phyloP scores from a whole-genome alignment of 2,329 filamentous ascomycete species.

The Aspergillus phoenicis region DNA sequence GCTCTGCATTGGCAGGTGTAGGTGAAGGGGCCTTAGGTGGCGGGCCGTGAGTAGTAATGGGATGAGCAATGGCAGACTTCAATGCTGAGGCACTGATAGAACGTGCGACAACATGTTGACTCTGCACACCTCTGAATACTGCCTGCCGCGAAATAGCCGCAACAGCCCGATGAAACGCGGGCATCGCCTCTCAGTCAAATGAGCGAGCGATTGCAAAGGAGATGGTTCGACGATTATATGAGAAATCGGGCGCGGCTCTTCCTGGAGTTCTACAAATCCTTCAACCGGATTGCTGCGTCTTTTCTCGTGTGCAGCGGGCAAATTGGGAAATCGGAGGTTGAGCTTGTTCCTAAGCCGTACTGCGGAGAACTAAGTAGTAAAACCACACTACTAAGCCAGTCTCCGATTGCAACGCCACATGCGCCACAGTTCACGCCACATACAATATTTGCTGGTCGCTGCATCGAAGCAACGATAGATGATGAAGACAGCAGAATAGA shows the following conservation, averaged over 20 bases:
- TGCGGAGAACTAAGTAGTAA: too few species aligned
- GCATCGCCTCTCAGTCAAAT: slow-evolving; percentile 23
- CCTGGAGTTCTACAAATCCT: not conserved
- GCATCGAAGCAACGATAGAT: not conserved
- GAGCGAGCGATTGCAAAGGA: slow-evolving; percentile 19
- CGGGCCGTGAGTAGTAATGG: slow-evolving; percentile 61
- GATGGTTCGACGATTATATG: slow-evolving; percentile 17
- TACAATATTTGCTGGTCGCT: not conserved
- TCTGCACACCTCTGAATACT: slow-evolving; percentile 18
- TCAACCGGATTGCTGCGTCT: not conserved
- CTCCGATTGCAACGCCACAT: slow-evolving; percentile 1
- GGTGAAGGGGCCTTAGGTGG: slow-evolving; percentile 61
- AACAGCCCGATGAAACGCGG: slow-evolving; percentile 25
- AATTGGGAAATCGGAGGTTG: not conserved
- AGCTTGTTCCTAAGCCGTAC: not conserved
- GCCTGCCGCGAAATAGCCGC: slow-evolving; percentile 24
- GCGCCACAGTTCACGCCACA: slow-evolving; percentile 2
- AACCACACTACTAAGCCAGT: too few species aligned
- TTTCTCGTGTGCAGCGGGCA: not conserved
- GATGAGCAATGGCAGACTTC: slow-evolving; percentile 57
- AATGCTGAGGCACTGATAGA: slow-evolving; percentile 38
- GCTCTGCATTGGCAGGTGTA: slow-evolving; percentile 51
- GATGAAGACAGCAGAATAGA: too few species aligned
- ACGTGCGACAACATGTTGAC: slow-evolving; percentile 25
- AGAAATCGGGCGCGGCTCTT: slow-evolving; percentile 9